Evolutionary conservation across 164 flowering plant genomes (phyloP), one percentile per base, ranked within the genome.

Genomic region (Berberis vulgaris): DNA sequence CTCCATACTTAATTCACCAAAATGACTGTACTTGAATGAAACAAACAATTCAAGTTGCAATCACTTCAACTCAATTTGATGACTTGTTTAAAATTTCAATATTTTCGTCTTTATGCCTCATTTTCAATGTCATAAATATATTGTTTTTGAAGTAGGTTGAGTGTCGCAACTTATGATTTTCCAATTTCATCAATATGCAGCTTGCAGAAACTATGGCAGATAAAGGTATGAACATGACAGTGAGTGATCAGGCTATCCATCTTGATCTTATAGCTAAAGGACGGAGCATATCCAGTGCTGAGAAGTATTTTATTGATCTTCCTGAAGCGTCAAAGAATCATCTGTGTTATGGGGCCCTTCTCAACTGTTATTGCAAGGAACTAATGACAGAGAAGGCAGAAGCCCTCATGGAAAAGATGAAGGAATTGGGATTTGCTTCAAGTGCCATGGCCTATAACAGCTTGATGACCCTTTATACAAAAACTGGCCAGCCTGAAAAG

Each of bases 291-390:
- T 44, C 78, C 65, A 84, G 90, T 59, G 97, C 97, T 4, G 97
- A 95, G 65, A 78, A 73, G 61, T 91, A 86, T 68, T 91, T 95
- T 59, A 49, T 81, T 61, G 74, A 76, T 65, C 94, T 91, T 62
- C 97, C 88, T 40, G 97, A 91, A 71, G 52, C 86, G 67, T 82
- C 89, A 49, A 95, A 95, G 73, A 84, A 74, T 69, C 88, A 79
- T 67, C 85, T 80, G 12, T 76, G 80, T 13, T 95, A 91, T 77
- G 88, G 97, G 60, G 80, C 97, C 45, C 96, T 94, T 73, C 79
- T 94, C 62, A 89, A 94, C 70, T 86, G 90, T 69, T 94, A 91
- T 73, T 91, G 97, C 78, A 91, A 86, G 73, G 94, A 89, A 63
- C 74, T 79, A 72, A 72, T 82, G 88, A 74, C 85, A 3, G 94